phyloP scores from a whole-genome alignment of 2,329 filamentous ascomycete species.

The Madurella fahalii region DNA sequence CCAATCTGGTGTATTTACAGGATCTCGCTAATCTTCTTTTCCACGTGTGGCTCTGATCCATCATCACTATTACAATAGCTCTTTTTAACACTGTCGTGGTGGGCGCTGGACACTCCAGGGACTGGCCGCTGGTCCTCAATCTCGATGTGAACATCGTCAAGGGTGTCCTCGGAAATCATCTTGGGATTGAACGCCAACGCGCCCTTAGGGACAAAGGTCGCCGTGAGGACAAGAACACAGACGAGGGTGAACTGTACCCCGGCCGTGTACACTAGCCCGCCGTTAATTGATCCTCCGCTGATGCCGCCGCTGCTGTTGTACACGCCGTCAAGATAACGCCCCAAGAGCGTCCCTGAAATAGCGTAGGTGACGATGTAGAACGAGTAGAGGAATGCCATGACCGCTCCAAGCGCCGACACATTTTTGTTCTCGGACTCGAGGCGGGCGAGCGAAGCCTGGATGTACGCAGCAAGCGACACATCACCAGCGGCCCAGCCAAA shows the following conservation, averaged over 20 bases:
- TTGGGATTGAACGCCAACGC: constrained; percentile 41
- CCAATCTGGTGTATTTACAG: neutral
- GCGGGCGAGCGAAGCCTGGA: constrained; percentile 45
- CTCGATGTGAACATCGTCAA: constrained; percentile 30
- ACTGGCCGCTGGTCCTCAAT: constrained; percentile 11
- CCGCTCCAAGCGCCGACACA: constrained; percentile 45
- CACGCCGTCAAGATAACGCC: constrained; percentile 42
- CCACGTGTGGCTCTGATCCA: constrained; percentile 15
- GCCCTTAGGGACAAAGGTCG: constrained; percentile 45
- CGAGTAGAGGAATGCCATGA: constrained; percentile 49
- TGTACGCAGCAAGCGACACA: constrained; percentile 47
- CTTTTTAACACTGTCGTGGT: constrained; percentile 10
- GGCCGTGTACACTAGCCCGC: constrained; percentile 40
- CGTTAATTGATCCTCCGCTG: constrained; percentile 32
- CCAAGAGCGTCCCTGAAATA: constrained; percentile 34
- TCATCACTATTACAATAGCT: constrained; percentile 17
- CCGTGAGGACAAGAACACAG: constrained; percentile 36
- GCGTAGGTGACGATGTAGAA: constrained; percentile 41
- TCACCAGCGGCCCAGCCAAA: constrained; percentile 51
- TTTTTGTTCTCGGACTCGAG: constrained; percentile 41
- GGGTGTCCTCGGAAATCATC: constrained; percentile 36
- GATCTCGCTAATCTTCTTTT: constrained; percentile 18
- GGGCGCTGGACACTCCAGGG: neutral
- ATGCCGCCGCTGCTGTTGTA: constrained; percentile 31
- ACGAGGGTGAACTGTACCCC: constrained; percentile 47